phyloP scores from a whole-genome alignment of 2,329 filamentous ascomycete species.

The Ophiostoma ulmi region DNA sequence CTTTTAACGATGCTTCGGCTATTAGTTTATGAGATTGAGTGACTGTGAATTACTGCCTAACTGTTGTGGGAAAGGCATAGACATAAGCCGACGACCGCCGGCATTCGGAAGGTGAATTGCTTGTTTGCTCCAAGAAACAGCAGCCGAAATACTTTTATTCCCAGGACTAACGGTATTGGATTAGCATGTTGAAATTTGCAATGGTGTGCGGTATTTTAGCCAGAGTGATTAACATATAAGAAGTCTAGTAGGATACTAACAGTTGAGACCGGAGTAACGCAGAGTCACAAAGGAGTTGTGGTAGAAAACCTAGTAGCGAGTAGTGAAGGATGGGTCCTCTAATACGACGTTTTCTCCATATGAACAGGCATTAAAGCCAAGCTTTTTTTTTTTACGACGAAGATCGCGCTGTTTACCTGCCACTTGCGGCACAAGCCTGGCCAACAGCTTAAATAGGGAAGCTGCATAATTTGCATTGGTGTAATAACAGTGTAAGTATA shows the following conservation, averaged over 20 bases:
- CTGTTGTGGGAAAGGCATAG: not conserved
- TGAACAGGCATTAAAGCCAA: slow-evolving; percentile 7
- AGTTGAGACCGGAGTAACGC: not conserved
- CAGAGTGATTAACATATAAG: no score
- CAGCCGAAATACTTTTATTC: not conserved
- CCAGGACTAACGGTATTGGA: not conserved
- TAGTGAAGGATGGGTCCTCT: not conserved
- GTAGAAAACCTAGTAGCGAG: not conserved
- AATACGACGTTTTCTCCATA: slow-evolving; percentile 8
- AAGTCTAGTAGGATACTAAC: no score
- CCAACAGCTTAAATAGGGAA: not conserved
- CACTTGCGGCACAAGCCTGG: not conserved
- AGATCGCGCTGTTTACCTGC: not conserved
- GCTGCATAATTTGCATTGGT: no score
- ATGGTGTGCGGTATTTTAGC: slow-evolving; percentile 8
- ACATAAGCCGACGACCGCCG: not conserved
- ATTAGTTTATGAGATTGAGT: not conserved
- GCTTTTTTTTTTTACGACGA: not conserved
- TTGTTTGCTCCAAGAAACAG: not conserved
- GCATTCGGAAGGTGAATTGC: not conserved
- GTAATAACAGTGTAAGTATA: no score
- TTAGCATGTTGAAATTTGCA: not conserved
- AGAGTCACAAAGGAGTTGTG: not conserved
- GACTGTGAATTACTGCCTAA: not conserved
- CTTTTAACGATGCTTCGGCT: not conserved